A percentile compares a stretch with the other conserved stretches of the same genome.
These are phyloP conservation scores for Acer saccharum DNA, from an alignment of 345 rosid species.

Conservation along the genomic window DNA sequence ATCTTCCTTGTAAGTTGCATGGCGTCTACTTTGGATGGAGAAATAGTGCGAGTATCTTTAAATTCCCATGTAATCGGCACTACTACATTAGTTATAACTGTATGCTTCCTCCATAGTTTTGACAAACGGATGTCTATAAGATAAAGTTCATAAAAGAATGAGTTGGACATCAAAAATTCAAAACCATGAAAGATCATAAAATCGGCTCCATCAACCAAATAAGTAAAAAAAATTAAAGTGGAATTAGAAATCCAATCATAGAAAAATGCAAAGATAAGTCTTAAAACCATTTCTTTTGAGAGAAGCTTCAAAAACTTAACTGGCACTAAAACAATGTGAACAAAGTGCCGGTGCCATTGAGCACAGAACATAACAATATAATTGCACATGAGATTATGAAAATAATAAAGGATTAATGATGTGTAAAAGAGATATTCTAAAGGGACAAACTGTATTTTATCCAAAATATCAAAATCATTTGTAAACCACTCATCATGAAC, in stretches of 20 bases:
- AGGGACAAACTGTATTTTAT: not conserved
- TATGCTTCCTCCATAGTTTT: constrained; percentile 76
- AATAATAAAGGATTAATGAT: not conserved
- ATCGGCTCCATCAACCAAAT: not conserved
- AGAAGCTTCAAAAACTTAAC: not conserved
- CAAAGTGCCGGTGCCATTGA: not conserved
- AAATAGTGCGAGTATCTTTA: not conserved
- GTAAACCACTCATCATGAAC: not conserved
- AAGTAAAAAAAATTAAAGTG: not conserved
- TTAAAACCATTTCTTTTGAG: not conserved
- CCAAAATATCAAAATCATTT: not conserved
- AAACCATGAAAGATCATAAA: constrained; percentile 10
- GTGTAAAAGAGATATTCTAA: not conserved
- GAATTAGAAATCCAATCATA: not conserved
- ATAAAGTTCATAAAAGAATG: constrained; percentile 13
- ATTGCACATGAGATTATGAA: not conserved
- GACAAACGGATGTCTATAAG: constrained; percentile 61
- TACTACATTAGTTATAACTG: constrained; percentile 28
- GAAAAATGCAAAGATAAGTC: not conserved
- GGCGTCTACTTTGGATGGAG: not conserved
- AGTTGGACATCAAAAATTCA: constrained; percentile 2
- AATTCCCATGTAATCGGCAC: constrained; percentile 4
- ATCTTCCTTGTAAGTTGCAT: not conserved
- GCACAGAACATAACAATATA: not conserved
- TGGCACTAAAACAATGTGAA: not conserved